These are phyloP conservation scores for Fomitopsis schrenkii DNA, from an alignment of 1,284 basidiomycete genomes.

Conservation along the genomic window DNA sequence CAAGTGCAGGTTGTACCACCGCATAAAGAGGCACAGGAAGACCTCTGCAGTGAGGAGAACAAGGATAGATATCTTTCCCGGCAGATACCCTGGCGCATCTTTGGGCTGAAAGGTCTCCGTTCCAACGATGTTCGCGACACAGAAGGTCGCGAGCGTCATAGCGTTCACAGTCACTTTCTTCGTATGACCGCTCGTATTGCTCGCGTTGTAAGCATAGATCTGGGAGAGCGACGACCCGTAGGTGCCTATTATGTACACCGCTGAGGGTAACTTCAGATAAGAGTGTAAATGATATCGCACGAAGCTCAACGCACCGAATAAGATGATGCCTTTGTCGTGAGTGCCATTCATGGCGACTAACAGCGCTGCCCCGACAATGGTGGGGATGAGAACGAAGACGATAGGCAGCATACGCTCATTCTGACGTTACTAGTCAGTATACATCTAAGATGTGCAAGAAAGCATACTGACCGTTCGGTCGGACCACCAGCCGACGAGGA, in stretches of 20 bases:
- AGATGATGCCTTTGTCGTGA: constrained; percentile 45
- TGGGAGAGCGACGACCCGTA: constrained; percentile 59
- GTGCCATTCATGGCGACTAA: constrained; percentile 53
- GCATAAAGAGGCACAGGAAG: constrained; percentile 43
- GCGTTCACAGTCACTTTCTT: constrained; percentile 64
- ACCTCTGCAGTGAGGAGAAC: constrained; percentile 53
- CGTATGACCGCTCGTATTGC: constrained; percentile 63
- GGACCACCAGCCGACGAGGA: constrained; percentile 60
- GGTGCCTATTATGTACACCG: constrained; percentile 51
- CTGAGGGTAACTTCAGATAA: constrained; percentile 24
- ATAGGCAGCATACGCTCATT: constrained; percentile 63
- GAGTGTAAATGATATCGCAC: not conserved
- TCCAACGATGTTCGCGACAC: constrained; percentile 55
- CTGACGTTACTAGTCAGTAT: constrained; percentile 26
- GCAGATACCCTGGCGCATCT: constrained; percentile 59
- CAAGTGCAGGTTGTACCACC: constrained; percentile 52
- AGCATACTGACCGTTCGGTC: constrained; percentile 47
- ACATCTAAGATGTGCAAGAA: not conserved
- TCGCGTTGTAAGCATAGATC: constrained; percentile 64
- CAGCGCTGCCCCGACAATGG: constrained; percentile 53
- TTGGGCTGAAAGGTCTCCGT: constrained; percentile 61
- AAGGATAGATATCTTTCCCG: constrained; percentile 61
- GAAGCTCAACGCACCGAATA: constrained; percentile 43
- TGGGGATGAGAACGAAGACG: constrained; percentile 55
- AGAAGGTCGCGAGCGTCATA: constrained; percentile 55